Conservation (phyloP, 1,139 yeast species). For the Yamadazyma aaseri region DNA sequence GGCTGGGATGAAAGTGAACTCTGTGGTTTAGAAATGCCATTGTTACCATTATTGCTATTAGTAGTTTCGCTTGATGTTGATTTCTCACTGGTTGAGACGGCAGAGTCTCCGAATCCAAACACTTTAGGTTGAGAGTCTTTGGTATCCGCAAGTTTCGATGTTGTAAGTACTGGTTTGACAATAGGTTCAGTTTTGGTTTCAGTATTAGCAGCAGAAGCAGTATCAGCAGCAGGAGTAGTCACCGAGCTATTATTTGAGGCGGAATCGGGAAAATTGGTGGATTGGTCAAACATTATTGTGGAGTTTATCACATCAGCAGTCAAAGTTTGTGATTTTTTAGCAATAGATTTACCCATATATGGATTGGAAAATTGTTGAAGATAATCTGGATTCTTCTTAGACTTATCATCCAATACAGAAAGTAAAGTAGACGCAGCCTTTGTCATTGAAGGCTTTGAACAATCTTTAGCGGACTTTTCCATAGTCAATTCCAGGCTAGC, state of each 20-base stretch:
- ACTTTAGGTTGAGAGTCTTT: too few relatives aligned
- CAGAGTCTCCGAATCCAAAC: neutral
- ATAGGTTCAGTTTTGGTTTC: conserved; percentile 2
- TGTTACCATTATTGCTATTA: too few relatives aligned
- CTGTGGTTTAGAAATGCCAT: too few relatives aligned
- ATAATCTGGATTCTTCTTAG: conserved; percentile 14
- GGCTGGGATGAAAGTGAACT: too few relatives aligned
- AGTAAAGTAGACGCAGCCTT: conserved; percentile 66
- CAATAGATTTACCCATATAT: conserved; percentile 22
- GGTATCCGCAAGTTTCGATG: too few relatives aligned
- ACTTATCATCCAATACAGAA: conserved; percentile 52
- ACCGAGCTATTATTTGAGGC: conserved; percentile 14
- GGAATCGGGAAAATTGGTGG: conserved; percentile 17
- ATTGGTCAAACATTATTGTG: conserved; percentile 35
- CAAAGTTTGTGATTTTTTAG: conserved; percentile 17
- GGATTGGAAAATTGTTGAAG: conserved; percentile 50
- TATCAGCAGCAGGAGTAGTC: conserved; percentile 17
- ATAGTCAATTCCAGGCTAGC: neutral
- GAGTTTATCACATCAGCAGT: conserved; percentile 39
- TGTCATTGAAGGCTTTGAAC: conserved; percentile 44
- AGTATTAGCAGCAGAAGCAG: conserved; percentile 11
- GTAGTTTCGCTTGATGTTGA: too few relatives aligned
- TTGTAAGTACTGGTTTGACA: too few relatives aligned
- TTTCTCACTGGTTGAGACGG: conserved; percentile 1
- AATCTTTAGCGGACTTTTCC: conserved; percentile 2